phyloP scores from a whole-genome alignment of 75 land plant species.

The Isoetes taiwanensis region DNA sequence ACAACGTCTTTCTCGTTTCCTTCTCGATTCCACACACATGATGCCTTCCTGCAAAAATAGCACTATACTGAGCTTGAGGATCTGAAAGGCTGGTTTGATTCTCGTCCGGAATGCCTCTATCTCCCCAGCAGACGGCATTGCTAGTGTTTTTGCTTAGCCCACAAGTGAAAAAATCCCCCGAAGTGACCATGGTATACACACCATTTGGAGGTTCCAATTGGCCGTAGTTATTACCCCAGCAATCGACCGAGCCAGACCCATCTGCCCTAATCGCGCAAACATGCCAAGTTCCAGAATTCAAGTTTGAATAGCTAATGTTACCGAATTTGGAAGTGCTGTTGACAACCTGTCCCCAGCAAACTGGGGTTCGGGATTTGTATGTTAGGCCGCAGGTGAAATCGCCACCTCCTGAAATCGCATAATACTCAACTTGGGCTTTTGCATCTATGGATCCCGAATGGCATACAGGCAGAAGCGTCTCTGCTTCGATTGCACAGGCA shows the following conservation, averaged over 20 bases:
- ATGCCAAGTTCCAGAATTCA: conserved; percentile 42
- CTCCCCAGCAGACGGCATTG: conserved; percentile 44
- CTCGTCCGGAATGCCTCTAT: conserved; percentile 6
- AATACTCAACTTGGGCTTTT: too few relatives aligned
- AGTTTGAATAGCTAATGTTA: conserved; percentile 22
- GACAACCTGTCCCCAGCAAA: too few relatives aligned
- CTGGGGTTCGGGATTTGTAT: too few relatives aligned
- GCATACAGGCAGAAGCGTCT: too few relatives aligned
- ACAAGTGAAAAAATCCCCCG: conserved; percentile 46
- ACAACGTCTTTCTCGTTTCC: conserved; percentile 17
- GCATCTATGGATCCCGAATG: too few relatives aligned
- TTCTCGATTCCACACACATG: conserved; percentile 39
- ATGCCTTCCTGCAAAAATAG: conserved; percentile 24
- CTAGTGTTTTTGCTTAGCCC: conserved; percentile 25
- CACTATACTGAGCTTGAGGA: conserved; percentile 13
- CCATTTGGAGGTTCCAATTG: not conserved
- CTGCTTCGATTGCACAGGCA: too few relatives aligned
- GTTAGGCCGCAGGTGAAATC: too few relatives aligned
- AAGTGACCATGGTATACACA: not conserved
- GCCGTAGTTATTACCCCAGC: too few relatives aligned
- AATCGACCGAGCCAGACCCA: conserved; percentile 34
- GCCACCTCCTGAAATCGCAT: too few relatives aligned
- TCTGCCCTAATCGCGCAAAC: conserved; percentile 45
- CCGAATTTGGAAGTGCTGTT: too few relatives aligned
- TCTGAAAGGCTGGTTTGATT: too few relatives aligned